These are phyloP conservation scores for Schizothecium vesticola DNA, from an alignment of 495 filamentous ascomycete species.

Conservation along the genomic window DNA sequence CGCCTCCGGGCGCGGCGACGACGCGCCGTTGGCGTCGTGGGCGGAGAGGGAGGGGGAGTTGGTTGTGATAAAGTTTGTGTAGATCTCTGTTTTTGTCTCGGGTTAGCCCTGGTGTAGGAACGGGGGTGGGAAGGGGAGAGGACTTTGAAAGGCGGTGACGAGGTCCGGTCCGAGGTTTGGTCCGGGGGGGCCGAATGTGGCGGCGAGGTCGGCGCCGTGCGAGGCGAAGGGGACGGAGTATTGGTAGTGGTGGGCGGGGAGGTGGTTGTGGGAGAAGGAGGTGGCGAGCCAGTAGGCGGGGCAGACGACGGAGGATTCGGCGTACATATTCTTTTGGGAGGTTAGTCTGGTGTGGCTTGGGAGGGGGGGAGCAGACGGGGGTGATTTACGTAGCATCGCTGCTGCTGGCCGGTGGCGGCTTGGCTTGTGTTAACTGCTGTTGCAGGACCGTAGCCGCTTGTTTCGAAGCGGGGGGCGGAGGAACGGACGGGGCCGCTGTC, in stretches of 20 bases:
- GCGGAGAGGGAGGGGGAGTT: constrained; percentile 41
- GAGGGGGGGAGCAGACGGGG: background rate
- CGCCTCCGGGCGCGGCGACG: background rate
- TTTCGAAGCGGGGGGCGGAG: constrained; percentile 34
- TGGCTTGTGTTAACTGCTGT: constrained; percentile 45
- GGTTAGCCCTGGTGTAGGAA: background rate
- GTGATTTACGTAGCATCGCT: constrained; percentile 38
- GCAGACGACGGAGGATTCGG: constrained; percentile 52
- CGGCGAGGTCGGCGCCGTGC: constrained; percentile 43
- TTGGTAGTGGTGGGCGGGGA: constrained; percentile 47
- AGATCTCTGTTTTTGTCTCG: constrained; percentile 26
- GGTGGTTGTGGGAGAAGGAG: constrained; percentile 36
- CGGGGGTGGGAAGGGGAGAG: background rate
- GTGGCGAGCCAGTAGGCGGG: constrained; percentile 51
- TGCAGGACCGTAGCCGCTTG: constrained; percentile 31
- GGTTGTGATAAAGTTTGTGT: constrained; percentile 44
- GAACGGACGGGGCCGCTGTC: constrained; percentile 7
- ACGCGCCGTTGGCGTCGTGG: constrained; percentile 30
- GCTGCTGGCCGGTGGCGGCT: constrained; percentile 48
- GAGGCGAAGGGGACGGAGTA: constrained; percentile 47
- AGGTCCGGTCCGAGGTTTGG: constrained; percentile 20
- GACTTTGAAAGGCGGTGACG: constrained; percentile 16
- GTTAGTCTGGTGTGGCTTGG: background rate
- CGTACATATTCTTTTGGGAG: constrained; percentile 39
- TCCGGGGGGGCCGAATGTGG: constrained; percentile 10